These are phyloP conservation scores for Fusarium sp. DNA, from an alignment of 2,329 filamentous ascomycete species.

Conservation along the genomic window DNA sequence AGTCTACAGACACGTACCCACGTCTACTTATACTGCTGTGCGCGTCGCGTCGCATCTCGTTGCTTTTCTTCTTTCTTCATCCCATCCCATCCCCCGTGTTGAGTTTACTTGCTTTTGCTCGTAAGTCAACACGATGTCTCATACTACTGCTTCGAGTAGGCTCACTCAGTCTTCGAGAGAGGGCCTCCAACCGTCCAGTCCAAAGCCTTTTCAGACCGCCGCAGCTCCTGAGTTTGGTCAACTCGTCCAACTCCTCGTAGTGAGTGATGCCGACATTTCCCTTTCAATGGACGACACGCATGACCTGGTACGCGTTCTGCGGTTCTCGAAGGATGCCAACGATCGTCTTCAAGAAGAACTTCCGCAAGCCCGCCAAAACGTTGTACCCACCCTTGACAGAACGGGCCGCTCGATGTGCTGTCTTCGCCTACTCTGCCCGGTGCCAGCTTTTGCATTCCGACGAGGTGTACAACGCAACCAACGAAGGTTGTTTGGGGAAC, in stretches of 20 bases:
- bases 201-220: not conserved
- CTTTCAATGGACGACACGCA: not conserved
- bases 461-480: not conserved
- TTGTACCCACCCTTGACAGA: not conserved
- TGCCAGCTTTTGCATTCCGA: not conserved
- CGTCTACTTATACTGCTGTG: not conserved
- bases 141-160: not conserved
- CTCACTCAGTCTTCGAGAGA: not conserved
- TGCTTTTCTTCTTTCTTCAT: not conserved
- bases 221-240: not conserved
- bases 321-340: not conserved
- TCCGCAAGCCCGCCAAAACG: not conserved
- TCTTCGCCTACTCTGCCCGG: not conserved
- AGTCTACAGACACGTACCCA: not conserved
- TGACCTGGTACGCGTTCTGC: not conserved
- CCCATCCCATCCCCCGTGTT: not conserved
- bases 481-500: not conserved
- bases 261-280: not conserved
- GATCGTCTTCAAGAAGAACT: not conserved
- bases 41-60: not conserved
- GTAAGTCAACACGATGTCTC: not conserved
- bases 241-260: not conserved
- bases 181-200: not conserved
- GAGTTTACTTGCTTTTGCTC: not conserved
- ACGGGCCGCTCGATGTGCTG: not conserved